phyloP scores from a whole-genome alignment of 108 stramenopile species.

The Poteriospumella lacustris region DNA sequence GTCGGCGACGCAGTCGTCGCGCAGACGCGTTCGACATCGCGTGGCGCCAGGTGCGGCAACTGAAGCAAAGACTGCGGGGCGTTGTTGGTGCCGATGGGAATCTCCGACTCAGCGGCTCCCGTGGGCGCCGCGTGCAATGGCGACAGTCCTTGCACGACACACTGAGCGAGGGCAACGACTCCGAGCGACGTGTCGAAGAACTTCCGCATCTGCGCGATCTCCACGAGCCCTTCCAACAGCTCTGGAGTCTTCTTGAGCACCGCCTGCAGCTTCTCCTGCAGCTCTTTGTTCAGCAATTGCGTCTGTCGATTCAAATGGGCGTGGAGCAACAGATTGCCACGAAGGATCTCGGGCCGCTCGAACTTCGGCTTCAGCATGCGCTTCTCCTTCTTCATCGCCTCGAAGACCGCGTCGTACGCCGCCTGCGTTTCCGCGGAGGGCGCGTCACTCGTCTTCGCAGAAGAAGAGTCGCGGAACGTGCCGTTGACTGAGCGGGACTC shows the following conservation, averaged over 20 bases:
- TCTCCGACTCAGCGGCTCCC: too few species aligned
- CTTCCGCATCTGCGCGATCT: slow-evolving; percentile 79
- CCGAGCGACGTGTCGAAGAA: slow-evolving; percentile 70
- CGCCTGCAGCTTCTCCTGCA: slow-evolving; percentile 65
- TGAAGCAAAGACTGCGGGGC: slow-evolving; percentile 72
- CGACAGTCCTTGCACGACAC: slow-evolving; percentile 83
- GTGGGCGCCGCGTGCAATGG: too few species aligned
- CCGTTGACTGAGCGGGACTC: slow-evolving; percentile 77
- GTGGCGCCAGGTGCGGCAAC: slow-evolving; percentile 77
- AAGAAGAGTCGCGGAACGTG: slow-evolving; percentile 20
- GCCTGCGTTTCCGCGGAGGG: slow-evolving; percentile 53
- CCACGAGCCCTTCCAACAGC: slow-evolving; percentile 92
- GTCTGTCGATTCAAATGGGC: slow-evolving; percentile 62
- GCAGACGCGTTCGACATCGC: slow-evolving; percentile 66
- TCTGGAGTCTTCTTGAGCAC: slow-evolving; percentile 72
- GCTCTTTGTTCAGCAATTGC: neutral
- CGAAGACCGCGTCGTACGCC: slow-evolving; percentile 40
- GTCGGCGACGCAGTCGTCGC: slow-evolving; percentile 55
- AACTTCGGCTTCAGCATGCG: slow-evolving; percentile 78
- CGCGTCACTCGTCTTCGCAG: slow-evolving; percentile 51
- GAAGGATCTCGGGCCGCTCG: slow-evolving; percentile 74
- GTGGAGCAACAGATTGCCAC: slow-evolving; percentile 90
- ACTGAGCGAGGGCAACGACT: slow-evolving; percentile 85
- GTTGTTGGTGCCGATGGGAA: too few species aligned
- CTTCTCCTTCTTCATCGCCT: slow-evolving; percentile 56